Evolutionary conservation across 1,284 basidiomycete genomes (phyloP).

Genomic region (Ceratobasidium sp.): DNA sequence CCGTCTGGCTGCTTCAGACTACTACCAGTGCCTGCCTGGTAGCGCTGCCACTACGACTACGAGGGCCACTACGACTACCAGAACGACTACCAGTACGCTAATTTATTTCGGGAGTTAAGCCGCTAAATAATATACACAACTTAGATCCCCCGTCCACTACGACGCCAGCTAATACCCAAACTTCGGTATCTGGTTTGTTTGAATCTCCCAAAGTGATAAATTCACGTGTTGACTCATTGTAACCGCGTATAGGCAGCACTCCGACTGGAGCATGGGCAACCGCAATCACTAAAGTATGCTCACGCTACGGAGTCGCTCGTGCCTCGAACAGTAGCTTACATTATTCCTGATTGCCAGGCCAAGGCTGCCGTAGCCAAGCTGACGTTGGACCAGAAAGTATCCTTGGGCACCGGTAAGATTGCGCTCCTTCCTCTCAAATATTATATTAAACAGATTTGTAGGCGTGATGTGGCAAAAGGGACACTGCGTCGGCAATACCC

Average conservation of each 20-base stretch:
- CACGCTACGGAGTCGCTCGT: not conserved
- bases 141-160: slow-evolving; percentile 19
- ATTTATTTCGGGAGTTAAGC: not conserved
- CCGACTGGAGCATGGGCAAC: slow-evolving; percentile 45
- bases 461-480: slow-evolving; percentile 64
- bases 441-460: slow-evolving; percentile 45
- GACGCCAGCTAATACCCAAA: slow-evolving; percentile 12
- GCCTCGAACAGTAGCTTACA: not conserved
- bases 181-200: slow-evolving; percentile 12
- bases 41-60: slow-evolving; percentile 37
- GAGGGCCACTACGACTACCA: slow-evolving; percentile 37
- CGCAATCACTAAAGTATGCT: slow-evolving; percentile 43
- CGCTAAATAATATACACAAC: not conserved
- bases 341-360: slow-evolving; percentile 57
- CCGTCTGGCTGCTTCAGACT: slow-evolving; percentile 12
- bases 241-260: slow-evolving; percentile 1
- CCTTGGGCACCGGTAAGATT: slow-evolving; percentile 65
- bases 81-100: slow-evolving; percentile 21
- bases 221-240: not conserved
- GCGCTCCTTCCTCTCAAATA: not conserved
- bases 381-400: slow-evolving; percentile 67
- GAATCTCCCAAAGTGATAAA: not conserved
- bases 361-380: slow-evolving; percentile 64
- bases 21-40: slow-evolving; percentile 45
- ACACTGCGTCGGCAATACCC: slow-evolving; percentile 77